Base-by-base conservation (phyloP, 306 rosid species). In the Trifolium repens region DNA sequence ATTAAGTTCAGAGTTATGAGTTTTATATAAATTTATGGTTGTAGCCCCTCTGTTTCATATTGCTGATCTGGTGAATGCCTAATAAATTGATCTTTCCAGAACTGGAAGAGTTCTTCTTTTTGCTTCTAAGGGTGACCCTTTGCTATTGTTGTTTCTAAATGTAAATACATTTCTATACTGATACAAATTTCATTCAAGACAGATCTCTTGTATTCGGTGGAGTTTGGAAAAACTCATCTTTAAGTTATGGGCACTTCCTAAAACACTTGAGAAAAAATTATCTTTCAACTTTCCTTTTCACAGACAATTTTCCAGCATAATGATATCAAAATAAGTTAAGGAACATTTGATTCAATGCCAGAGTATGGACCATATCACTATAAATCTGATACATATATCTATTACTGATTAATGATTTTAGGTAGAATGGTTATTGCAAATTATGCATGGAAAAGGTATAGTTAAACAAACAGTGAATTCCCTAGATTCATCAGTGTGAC, bases 391-490 rank as follows among this genome's bases (percentile, higher is more conserved):
- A 10, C 14, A 22, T 65, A 35, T 49, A 58, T 65, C 5, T 17
- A n/a, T 35, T 27, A 27, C 10, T 50, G 40, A 15, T 40, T 24
- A 46, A 60, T 26, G 35, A 52, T 39, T 22, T 47, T 67, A 58
- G 66, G 71, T 22, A 24, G 40, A 47, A 62, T 34, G 27, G 37
- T 14, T 40, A 35, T 22, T 22, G 71, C 42, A 30, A 27, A 54
- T 73, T 30, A 22, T 63, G 64, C 46, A 30, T 16, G 14, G 60
- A 62, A 37, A 77, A 27, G 26, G 32, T 67, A 76, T 69, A 44
- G 57, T 75, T 39, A 67, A 27, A 59, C 53, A 64, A 26, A 59
- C 53, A 64, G 71, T 62, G 64, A 8, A 84, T 52, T 61, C 67
- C 17, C 22, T 53, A 40, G 69, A 61, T 59, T 79, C 52, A 62